Base-by-base conservation (phyloP, 2,329 filamentous ascomycete species). In the Sporothrix phasma region DNA sequence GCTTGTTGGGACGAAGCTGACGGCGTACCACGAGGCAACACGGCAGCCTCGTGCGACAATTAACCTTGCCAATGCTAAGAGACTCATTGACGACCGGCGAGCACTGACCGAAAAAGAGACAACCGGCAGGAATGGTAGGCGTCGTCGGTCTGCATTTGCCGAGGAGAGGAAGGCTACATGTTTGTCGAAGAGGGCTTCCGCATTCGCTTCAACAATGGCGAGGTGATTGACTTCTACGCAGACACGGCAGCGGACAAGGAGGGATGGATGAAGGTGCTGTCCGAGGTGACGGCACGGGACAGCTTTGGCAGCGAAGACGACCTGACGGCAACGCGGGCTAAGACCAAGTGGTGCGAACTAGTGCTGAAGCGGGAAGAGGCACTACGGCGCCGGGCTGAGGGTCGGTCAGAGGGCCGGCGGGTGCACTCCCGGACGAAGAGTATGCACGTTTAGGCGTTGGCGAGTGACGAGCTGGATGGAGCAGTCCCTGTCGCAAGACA, bases 101-200 rank as follows among this genome's bases (percentile, higher is more conserved):
- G 82, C 89, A 22, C 80, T 99, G 56, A 90, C 88, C 6, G 89
- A 96, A 71, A 92, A 90, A 69, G 90, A 95, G 72, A 90, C 88
- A 0, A 86, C 83, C 15, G 88, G 88, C 64, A 89, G 87, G 73
- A 84, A 84, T 68, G 90, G 91, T 64, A 87, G 86, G 69, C 88
- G 94, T 49, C 88, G 94, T 64, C 92, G 95, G 74, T 97, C 92
- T 39, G 94, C 90, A 11, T 99, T 99, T 74, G 92, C 93, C 1
- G 94, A 97, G 75, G 94, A 69, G 94, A 99, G 76, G 94, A 99
- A 74, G 94, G 94, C 47, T 99, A 99, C 80, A 96, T 97, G 89
- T 99, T 99, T 74, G 93, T 99, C 62, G 94, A 99, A 75, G 94
- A 99, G 74, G 94, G 94, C 2, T 99, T 99, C 87, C 90, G 94